Conservation (phyloP, 2,329 filamentous ascomycete genomes). For the Parasarocladium wereldwijsianum region DNA sequence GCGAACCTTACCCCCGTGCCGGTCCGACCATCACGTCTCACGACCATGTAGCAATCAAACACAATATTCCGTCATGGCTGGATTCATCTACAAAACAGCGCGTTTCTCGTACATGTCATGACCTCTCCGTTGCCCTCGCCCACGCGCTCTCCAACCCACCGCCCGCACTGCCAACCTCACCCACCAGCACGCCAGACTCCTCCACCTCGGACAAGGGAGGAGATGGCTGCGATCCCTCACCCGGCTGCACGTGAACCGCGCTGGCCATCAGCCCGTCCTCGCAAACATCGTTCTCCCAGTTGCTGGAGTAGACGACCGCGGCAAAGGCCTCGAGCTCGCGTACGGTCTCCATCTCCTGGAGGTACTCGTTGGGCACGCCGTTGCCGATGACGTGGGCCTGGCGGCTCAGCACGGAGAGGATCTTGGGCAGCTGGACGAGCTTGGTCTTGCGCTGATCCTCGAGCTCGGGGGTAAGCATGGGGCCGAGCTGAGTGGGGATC, state of each 20-base stretch:
- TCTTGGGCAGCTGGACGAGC: constrained; percentile 60
- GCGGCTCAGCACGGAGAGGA: constrained; percentile 76
- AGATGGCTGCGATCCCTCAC: too few relatives aligned
- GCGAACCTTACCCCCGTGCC: too few relatives aligned
- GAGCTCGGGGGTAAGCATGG: constrained; percentile 32
- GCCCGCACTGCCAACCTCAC: constrained; percentile 18
- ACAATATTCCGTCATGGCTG: too few relatives aligned
- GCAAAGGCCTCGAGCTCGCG: constrained; percentile 70
- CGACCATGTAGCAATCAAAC: too few relatives aligned
- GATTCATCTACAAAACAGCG: too few relatives aligned
- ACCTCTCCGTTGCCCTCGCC: constrained; percentile 39
- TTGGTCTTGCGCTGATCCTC: constrained; percentile 38
- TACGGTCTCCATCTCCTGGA: constrained; percentile 62
- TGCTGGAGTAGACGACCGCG: constrained; percentile 75
- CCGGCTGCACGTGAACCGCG: constrained; percentile 17
- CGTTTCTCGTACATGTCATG: constrained; percentile 9
- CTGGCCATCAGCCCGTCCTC: constrained; percentile 26
- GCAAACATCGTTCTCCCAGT: constrained; percentile 55
- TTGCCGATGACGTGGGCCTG: constrained; percentile 84
- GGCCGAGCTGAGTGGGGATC: constrained; percentile 14
- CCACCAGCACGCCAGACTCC: constrained; percentile 41
- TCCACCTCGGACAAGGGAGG: not conserved
- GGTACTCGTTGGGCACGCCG: constrained; percentile 56
- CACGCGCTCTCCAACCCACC: constrained; percentile 51
- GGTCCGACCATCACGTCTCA: too few relatives aligned